These are phyloP conservation scores for Wickerhamiella kurtzmanii DNA, from an alignment of 805 yeast species.

Conservation along the genomic window DNA sequence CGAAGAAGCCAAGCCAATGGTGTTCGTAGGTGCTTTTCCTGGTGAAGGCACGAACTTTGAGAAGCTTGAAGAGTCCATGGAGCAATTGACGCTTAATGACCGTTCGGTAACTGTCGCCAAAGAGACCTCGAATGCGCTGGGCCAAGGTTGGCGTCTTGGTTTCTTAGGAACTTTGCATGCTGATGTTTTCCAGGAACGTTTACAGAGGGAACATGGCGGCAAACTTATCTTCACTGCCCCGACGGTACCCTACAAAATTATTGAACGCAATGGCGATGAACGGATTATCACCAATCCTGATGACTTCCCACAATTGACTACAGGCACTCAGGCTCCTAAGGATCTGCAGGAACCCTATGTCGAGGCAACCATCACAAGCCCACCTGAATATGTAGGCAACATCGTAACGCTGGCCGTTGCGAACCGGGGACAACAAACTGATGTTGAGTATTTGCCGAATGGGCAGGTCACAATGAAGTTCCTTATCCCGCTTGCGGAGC, in stretches of 20 bases:
- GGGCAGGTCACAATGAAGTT: constrained; percentile 76
- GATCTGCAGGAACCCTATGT: constrained; percentile 62
- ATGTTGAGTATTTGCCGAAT: constrained; percentile 58
- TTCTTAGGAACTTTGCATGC: constrained; percentile 92
- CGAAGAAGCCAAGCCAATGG: constrained; percentile 97
- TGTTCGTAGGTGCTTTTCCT: constrained; percentile 94
- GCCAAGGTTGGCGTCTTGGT: constrained; percentile 96
- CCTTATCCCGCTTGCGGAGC: constrained; percentile 70
- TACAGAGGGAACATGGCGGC: constrained; percentile 90
- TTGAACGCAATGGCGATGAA: constrained; percentile 51
- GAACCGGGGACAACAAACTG: constrained; percentile 72
- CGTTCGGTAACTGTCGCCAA: constrained; percentile 79
- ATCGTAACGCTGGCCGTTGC: constrained; percentile 78
- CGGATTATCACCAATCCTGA: constrained; percentile 75
- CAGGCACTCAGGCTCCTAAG: constrained; percentile 18
- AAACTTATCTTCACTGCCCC: constrained; percentile 87
- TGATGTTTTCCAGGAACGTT: constrained; percentile 79
- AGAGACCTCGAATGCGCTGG: constrained; percentile 86
- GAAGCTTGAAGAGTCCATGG: constrained; percentile 77
- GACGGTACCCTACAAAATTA: constrained; percentile 80
- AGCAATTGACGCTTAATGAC: constrained; percentile 78
- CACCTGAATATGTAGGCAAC: constrained; percentile 74
- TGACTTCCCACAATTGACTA: constrained; percentile 59
- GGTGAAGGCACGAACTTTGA: constrained; percentile 89
- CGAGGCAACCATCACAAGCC: constrained; percentile 79